Base-by-base conservation (phyloP, 371 early-diverging fungal genomes). In the Syncephalastrum sp. region DNA sequence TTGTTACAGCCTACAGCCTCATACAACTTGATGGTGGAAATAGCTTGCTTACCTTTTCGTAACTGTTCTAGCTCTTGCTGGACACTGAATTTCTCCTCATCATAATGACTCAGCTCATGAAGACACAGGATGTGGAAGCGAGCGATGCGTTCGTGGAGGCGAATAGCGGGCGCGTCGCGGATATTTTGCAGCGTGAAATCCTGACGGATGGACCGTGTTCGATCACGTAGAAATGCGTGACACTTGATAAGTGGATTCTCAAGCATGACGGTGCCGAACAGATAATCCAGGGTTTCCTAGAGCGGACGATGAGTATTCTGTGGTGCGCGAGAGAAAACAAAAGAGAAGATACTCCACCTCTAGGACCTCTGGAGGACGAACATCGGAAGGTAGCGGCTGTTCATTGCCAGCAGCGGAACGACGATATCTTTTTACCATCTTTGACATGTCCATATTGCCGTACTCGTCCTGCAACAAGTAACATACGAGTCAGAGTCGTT, bases 21-120 rank as follows among this genome's bases (percentile, higher is more conserved):
- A 21, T 21, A 21, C 21, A 21, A 21, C 21, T 21, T 21, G 21
- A 21, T 21, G 21, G 21, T 21, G 0, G 2, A 21, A 21, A 21
- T 21, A 21, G 2, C 21, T 42, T 50, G 24, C 17, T 25, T 68
- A 85, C 92, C 91, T 80, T 94, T 95, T 43, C 87, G 69, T 56
- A 94, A 75, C 65, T 95, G 95, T 56, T 96, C 95, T 66, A 80
- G 82, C 60, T 96, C 95, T 68, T 92, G 93, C 58, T 91, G 88
- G 51, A 82, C 75, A 46, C 85, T 88, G 55, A 94, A 89, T 17
- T 73, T 81, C 53, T 72, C 69, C 16, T 69, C 69, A 25, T 81
- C 83, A 41, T 75, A 53, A 23, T 84, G 88, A 60, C 90, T 90
- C 52, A 96, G 77, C 24, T 84, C 73, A 58, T 93, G 92, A 8